phyloP scores from a whole-genome alignment of 164 flowering plant species.

The Brasenia schreberi region DNA sequence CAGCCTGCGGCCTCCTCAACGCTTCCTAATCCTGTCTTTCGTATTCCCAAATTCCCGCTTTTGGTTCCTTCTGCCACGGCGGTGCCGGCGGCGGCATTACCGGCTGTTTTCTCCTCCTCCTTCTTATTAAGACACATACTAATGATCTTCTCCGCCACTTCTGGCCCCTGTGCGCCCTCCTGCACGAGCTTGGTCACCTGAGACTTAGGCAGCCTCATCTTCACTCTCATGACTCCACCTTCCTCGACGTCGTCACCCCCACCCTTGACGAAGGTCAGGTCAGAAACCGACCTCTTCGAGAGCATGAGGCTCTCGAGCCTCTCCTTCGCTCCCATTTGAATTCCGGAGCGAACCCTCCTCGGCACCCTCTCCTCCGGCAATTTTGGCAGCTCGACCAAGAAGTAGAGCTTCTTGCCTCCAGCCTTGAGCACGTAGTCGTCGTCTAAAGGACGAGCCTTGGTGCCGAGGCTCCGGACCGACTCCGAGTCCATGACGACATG shows the following conservation, averaged over 20 bases:
- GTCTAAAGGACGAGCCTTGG: constrained; percentile 38
- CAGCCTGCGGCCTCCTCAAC: constrained; percentile 6
- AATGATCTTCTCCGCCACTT: constrained; percentile 60
- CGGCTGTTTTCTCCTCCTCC: background rate
- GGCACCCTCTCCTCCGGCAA: constrained; percentile 13
- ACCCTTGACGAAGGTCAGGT: constrained; percentile 17
- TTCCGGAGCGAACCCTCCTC: constrained; percentile 28
- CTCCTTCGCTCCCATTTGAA: constrained; percentile 46
- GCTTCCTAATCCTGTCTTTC: constrained; percentile 7
- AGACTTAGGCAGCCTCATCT: constrained; percentile 51
- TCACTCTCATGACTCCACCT: constrained; percentile 7
- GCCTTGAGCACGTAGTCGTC: constrained; percentile 33
- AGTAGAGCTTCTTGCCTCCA: constrained; percentile 22
- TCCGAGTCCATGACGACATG: constrained; percentile 38
- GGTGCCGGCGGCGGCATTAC: background rate
- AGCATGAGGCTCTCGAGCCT: constrained; percentile 42
- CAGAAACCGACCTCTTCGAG: constrained; percentile 27
- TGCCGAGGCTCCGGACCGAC: constrained; percentile 31
- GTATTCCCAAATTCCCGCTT: background rate
- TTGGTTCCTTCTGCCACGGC: background rate
- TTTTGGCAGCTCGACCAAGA: constrained; percentile 36
- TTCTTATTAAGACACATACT: constrained; percentile 23
- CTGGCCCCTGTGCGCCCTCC: constrained; percentile 42
- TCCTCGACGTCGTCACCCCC: background rate
- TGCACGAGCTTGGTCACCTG: constrained; percentile 51